Evolutionary conservation across 331 rosid species (phyloP).

Genomic region (Quercus lobata): DNA sequence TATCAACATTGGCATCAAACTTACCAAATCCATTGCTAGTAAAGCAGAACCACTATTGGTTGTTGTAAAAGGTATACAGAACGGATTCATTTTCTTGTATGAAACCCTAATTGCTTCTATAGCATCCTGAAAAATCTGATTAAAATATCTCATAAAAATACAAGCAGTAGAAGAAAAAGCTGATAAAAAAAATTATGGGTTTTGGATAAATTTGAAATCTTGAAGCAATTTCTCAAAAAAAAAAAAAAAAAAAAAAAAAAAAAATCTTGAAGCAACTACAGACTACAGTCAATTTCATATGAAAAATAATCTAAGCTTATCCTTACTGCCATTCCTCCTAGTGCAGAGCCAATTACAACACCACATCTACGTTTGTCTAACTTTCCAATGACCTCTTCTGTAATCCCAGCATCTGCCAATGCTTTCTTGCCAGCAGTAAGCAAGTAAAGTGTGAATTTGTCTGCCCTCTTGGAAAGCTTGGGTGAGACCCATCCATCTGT

Average conservation of each 20-base stretch:
- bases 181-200: neutral
- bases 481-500: constrained; percentile 95
- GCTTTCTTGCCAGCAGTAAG: constrained; percentile 96
- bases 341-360: constrained; percentile 85
- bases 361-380: constrained; percentile 79
- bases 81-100: constrained; percentile 94
- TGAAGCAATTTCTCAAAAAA: neutral
- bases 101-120: constrained; percentile 82
- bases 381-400: constrained; percentile 60
- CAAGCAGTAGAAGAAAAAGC: too few species aligned
- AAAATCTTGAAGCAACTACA: neutral
- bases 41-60: constrained; percentile 98
- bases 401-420: constrained; percentile 77
- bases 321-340: constrained; percentile 97
- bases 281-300: neutral
- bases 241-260: too few species aligned
- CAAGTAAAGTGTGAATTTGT: constrained; percentile 86
- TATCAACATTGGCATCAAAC: constrained; percentile 27
- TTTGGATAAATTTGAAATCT: neutral
- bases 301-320: neutral
- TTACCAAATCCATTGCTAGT: constrained; percentile 95
- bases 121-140: constrained; percentile 80
- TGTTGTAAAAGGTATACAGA: constrained; percentile 88
- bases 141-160: neutral
- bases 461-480: constrained; percentile 80